Evolutionary conservation across 2,329 filamentous ascomycete genomes (phyloP), one percentile per base, ranked within the genome.

Genomic region (Penicillium concentricum): DNA sequence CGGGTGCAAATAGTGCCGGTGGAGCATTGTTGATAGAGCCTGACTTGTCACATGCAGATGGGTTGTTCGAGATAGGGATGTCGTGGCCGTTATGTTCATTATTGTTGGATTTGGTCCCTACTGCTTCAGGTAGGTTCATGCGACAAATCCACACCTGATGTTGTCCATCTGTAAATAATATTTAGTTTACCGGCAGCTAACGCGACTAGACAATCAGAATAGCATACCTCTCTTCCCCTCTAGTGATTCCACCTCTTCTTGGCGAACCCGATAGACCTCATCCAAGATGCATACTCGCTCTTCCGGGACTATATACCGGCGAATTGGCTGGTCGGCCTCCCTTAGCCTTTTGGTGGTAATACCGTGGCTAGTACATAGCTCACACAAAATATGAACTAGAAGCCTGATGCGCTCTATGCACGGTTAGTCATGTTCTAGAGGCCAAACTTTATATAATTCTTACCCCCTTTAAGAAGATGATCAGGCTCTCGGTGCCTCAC

Each of bases 311-410:
- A 76, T 73, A 54, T 73, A 69, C 30, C 72, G 70, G 20, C 68
- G 67, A 26, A 76, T 72, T 47, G 75, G 72, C 56, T 73, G 69
- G 16, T 73, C 73, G 32, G 74, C 72, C 47, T 74, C 74, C 54
- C 69, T 69, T 9, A 78, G 70, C 51, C 70, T 73, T 9, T 68
- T 67, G 16, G 72, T 69, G 0, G 74, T 75, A 50, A 76, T 67
- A 28, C 67, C 68, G 51, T 74, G 66, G 43, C 65, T 73, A 15
- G 69, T 64, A 24, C 64, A 64, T 13, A 76, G 59, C 18, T 76
- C 69, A 54, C 73, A 73, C 18, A 77, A 66, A 22, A 77, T 74
- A 57, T 76, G 72, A n/a, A 74, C 68, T n/a, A 77, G 67, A 30
- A 76, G 70, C 28, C 67, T 66, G 24, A 76, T 72, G 12, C 74